phyloP scores from a whole-genome alignment of 2,329 filamentous ascomycete genomes.

The Rutstroemia sp. region DNA sequence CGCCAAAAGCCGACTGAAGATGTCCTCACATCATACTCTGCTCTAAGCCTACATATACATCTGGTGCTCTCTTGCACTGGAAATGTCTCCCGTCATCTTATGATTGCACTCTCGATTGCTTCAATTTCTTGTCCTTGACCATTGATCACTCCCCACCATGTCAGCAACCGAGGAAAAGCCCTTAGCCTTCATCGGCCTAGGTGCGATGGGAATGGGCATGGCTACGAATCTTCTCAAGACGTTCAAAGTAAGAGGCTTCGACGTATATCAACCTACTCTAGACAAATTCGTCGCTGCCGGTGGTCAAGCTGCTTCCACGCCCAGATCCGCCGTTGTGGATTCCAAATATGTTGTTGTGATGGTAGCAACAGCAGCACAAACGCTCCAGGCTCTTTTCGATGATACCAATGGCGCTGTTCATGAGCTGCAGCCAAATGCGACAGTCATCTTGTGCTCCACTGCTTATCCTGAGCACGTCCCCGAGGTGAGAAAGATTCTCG shows the following conservation, averaged over 20 bases:
- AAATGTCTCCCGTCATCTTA: no score
- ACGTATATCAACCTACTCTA: constrained; percentile 60
- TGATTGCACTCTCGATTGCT: no score
- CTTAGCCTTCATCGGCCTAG: constrained; percentile 46
- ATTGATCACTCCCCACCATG: background rate
- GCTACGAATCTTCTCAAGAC: constrained; percentile 63
- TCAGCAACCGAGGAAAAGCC: background rate
- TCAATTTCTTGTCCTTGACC: no score
- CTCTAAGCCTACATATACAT: no score
- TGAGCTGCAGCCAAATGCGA: constrained; percentile 44
- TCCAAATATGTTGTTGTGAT: constrained; percentile 62
- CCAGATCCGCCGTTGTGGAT: constrained; percentile 52
- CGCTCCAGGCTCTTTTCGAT: constrained; percentile 57
- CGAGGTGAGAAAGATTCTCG: constrained; percentile 49
- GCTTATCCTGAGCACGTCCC: constrained; percentile 60
- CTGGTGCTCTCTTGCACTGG: no score
- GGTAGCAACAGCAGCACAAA: constrained; percentile 68
- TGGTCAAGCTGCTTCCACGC: constrained; percentile 49
- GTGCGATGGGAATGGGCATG: constrained; percentile 80
- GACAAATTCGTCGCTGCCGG: constrained; percentile 57
- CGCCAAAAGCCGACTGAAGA: no score
- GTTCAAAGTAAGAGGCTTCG: constrained; percentile 62
- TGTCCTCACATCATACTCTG: no score
- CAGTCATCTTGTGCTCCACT: constrained; percentile 61
- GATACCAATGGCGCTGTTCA: constrained; percentile 44